These are phyloP conservation scores for Malassezia nana DNA, from an alignment of 1,284 basidiomycete genomes.

Conservation along the genomic window DNA sequence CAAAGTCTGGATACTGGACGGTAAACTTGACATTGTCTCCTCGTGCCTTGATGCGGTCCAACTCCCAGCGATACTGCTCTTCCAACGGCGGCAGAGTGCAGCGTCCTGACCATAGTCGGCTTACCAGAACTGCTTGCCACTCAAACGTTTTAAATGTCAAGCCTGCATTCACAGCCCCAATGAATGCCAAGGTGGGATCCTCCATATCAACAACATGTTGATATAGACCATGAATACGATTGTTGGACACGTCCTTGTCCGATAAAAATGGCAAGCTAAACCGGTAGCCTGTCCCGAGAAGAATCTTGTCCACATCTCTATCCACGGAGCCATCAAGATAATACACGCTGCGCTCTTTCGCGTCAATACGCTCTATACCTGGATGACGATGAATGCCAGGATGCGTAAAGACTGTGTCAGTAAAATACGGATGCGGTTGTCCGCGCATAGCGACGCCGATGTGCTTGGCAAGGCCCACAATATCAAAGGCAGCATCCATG, in stretches of 20 bases:
- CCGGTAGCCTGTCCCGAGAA: not conserved
- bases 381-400: not conserved
- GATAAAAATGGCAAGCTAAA: not conserved
- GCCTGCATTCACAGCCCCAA: not conserved
- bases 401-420: not conserved
- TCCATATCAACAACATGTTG: not conserved
- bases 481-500: constrained; percentile 1
- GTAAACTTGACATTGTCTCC: constrained; percentile 1
- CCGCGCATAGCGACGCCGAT: not conserved
- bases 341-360: not conserved
- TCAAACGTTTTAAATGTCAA: constrained; percentile 8
- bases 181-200: not conserved
- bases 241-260: not conserved
- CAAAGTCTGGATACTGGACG: constrained; percentile 1
- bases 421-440: not conserved
- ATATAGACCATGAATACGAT: constrained; percentile 1
- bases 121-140: constrained; percentile 3
- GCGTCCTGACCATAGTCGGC: not conserved
- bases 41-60: not conserved
- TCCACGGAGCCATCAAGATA: not conserved
- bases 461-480: not conserved
- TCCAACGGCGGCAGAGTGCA: not conserved
- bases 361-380: not conserved
- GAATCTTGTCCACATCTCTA: not conserved
- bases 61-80: not conserved